phyloP scores from a whole-genome alignment of 352 stramenopile genomes.

The Globisporangium splendens region DNA sequence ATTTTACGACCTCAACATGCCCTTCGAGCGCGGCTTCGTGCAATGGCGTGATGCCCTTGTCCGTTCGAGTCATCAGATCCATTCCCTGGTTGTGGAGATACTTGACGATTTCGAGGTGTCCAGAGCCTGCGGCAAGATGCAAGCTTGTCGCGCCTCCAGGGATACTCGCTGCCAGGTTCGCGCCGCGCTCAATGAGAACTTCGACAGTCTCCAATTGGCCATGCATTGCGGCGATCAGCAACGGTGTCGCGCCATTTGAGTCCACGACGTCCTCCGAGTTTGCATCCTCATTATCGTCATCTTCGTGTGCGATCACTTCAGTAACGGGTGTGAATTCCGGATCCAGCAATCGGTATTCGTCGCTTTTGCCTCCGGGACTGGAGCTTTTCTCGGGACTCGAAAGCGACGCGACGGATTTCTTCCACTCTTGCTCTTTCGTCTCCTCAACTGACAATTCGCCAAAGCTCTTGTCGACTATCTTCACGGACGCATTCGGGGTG shows the following conservation, averaged over 20 bases:
- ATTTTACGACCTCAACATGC: slow-evolving; percentile 34
- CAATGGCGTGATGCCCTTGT: slow-evolving; percentile 41
- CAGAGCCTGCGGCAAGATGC: slow-evolving; percentile 47
- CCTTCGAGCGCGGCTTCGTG: slow-evolving; percentile 46
- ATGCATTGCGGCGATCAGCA: slow-evolving; percentile 58
- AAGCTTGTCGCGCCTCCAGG: slow-evolving; percentile 39
- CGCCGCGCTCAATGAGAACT: slow-evolving; percentile 36
- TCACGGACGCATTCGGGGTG: slow-evolving; percentile 17
- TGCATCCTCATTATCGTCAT: not conserved
- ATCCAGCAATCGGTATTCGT: slow-evolving; percentile 3
- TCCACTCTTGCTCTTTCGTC: slow-evolving; percentile 16
- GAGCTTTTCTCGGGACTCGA: slow-evolving; percentile 9
- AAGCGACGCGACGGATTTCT: slow-evolving; percentile 3
- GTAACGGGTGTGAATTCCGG: not conserved
- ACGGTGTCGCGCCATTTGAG: slow-evolving; percentile 40
- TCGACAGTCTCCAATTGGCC: slow-evolving; percentile 57
- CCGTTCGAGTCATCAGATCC: slow-evolving; percentile 29
- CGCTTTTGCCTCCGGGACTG: slow-evolving; percentile 1
- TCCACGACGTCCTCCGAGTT: slow-evolving; percentile 13
- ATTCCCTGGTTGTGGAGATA: slow-evolving; percentile 41
- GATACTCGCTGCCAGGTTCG: slow-evolving; percentile 38
- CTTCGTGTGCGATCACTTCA: not conserved
- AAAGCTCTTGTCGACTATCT: slow-evolving; percentile 11
- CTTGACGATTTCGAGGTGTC: slow-evolving; percentile 36
- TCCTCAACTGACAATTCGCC: slow-evolving; percentile 16